Percentiles rank a stretch among this genome's conserved stretches.
Evolutionary conservation across 2,329 filamentous ascomycete species (phyloP).

Genomic region (Trichoderma sp.): DNA sequence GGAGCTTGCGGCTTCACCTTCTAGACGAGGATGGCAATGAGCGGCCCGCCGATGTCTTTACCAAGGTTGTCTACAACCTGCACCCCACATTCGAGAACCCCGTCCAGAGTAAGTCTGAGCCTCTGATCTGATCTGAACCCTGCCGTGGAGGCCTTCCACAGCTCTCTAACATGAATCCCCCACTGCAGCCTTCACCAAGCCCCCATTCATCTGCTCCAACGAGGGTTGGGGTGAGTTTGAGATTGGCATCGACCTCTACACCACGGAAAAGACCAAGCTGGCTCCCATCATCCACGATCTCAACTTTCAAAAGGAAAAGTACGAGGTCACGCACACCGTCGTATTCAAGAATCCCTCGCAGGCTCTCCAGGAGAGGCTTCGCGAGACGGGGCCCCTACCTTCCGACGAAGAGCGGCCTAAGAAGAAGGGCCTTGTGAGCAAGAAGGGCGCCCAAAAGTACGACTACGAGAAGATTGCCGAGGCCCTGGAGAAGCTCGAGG

Average conservation of each 20-base stretch:
- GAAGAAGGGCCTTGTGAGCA: constrained; percentile 64
- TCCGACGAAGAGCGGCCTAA: constrained; percentile 61
- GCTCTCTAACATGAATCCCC: neutral
- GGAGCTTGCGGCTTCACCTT: constrained; percentile 83
- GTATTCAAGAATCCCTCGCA: constrained; percentile 92
- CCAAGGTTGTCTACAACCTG: constrained; percentile 87
- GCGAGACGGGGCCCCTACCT: constrained; percentile 82
- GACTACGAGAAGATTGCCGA: constrained; percentile 98
- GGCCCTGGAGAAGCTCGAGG: constrained; percentile 79
- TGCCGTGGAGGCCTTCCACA: neutral
- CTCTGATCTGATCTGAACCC: no score
- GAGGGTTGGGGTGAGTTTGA: constrained; percentile 99
- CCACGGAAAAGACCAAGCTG: constrained; percentile 83
- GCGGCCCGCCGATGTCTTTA: constrained; percentile 78
- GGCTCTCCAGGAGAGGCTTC: constrained; percentile 72
- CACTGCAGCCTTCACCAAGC: constrained; percentile 67
- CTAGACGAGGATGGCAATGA: constrained; percentile 84
- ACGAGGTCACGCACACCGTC: constrained; percentile 78
- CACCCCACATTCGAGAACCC: constrained; percentile 92
- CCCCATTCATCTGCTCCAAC: constrained; percentile 86
- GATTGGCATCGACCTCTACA: constrained; percentile 80
- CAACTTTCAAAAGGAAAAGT: constrained; percentile 79
- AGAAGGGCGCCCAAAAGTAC: constrained; percentile 71
- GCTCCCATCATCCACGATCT: constrained; percentile 76
- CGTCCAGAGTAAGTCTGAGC: constrained; percentile 68